Evolutionary conservation across 306 rosid species (phyloP).

Genomic region (Pyrus betulifolia): DNA sequence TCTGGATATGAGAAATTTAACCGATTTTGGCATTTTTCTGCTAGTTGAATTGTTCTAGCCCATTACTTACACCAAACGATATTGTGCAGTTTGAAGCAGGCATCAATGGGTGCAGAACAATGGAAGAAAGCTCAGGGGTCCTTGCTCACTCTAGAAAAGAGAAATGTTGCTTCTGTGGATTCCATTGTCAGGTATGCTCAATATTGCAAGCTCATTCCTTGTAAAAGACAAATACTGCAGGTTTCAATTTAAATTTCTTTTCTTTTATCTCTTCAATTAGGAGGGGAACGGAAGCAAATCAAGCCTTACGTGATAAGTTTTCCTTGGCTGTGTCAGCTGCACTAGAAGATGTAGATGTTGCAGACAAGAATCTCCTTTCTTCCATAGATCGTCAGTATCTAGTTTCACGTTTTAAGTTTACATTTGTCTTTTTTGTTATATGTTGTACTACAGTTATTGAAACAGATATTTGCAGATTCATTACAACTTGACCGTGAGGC

Average conservation of each 20-base stretch:
- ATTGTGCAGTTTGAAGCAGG: conserved; percentile 70
- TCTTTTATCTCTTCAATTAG: conserved; percentile 24
- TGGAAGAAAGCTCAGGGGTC: conserved; percentile 95
- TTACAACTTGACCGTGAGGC: conserved; percentile 94
- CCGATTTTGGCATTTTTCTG: conserved; percentile 1
- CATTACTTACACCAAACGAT: conserved; percentile 12
- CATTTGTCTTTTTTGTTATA: conserved; percentile 1
- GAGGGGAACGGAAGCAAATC: conserved; percentile 81
- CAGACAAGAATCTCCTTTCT: conserved; percentile 73
- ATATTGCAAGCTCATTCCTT: not conserved
- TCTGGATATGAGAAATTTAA: not conserved
- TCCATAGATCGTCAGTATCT: conserved; percentile 72
- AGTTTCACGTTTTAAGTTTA: conserved; percentile 3
- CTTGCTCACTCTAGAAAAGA: conserved; percentile 67
- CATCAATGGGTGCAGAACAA: conserved; percentile 79
- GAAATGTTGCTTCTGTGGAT: conserved; percentile 72
- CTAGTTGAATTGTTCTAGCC: conserved; percentile 1
- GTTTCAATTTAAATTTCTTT: conserved; percentile 3
- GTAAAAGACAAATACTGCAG: not conserved
- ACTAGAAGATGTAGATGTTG: conserved; percentile 73
- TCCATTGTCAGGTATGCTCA: conserved; percentile 65
- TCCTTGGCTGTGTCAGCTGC: conserved; percentile 64
- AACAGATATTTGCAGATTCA: conserved; percentile 56
- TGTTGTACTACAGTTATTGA: conserved; percentile 9
- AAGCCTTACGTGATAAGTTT: conserved; percentile 63